phyloP scores from a whole-genome alignment of 345 rosid genomes.

The Murraya paniculata region DNA sequence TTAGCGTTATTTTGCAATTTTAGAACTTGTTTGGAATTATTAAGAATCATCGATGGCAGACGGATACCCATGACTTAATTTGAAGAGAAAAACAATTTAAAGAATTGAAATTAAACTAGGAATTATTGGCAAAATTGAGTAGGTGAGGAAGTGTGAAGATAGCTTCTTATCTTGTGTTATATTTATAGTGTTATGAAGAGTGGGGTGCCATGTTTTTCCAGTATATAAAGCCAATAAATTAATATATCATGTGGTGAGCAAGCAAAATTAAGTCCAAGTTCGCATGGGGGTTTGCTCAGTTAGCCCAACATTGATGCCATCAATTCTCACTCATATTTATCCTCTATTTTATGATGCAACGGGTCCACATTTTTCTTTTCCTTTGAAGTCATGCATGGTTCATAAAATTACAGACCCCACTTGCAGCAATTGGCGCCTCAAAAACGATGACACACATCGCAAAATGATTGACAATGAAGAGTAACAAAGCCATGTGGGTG shows the following conservation, averaged over 20 bases:
- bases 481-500: background rate
- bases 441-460: background rate
- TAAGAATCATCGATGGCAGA: background rate
- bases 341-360: background rate
- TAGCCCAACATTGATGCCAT: background rate
- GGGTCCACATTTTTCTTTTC: background rate
- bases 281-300: slow-evolving; percentile 22
- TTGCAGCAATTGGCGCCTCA: background rate
- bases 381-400: background rate
- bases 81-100: too few relatives aligned
- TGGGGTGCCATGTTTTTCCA: background rate
- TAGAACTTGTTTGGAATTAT: slow-evolving; percentile 23
- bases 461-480: background rate
- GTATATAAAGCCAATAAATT: background rate
- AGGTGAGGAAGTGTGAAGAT: slow-evolving; percentile 1
- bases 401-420: background rate
- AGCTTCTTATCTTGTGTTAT: background rate
- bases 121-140: background rate
- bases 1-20: slow-evolving; percentile 13
- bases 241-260: background rate
- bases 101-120: background rate
- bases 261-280: background rate
- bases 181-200: background rate
- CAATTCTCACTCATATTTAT: background rate
- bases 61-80: background rate